Base-by-base conservation (phyloP, 2,329 filamentous ascomycete species). In the Pseudogymnoascus sp. region DNA sequence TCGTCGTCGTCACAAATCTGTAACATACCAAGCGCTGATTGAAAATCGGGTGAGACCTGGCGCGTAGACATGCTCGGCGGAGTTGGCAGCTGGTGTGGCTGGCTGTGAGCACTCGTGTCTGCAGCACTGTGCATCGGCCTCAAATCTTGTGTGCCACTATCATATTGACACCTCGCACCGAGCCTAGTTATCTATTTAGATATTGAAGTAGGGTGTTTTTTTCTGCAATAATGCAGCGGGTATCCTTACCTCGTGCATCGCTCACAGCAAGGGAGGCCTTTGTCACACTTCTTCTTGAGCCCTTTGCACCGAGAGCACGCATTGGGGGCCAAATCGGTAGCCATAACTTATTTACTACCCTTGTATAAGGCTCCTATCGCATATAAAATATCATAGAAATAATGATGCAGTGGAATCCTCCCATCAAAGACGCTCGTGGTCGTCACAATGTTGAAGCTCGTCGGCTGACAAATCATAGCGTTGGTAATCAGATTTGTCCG, bases 281-380 rank as follows among this genome's bases (percentile, higher is more conserved):
- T 66, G 23, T 67, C 66, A 34, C 66, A 67, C 34, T 63, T 66
- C 61, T 67, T 67, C 64, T 67, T 67, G 11, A 63, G 64, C 7
- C 62, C 28, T 53, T 63, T 66, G 53, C 66, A 67, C 40, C 61
- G 61, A 38, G 46, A 18, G 28, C 65, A 66, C 12, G 63, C 65
- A 28, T 60, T 56, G 25, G 50, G 28, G 28, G 50, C 28, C 11
- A 34, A 36, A 56, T 56, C 50, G 4, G 50, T 16, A 16, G 50
- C 50, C 50, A 56, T 56, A 56, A 56, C 6, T 36, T 16, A 34
- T 34, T 18, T 34, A 56, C 10, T 56, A 31, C 28, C 16, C 28
- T 34, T 14, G 16, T n/a, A 56, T 21, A 34, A 56, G 28, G 28
- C 16, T 18, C 11, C 11, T 36, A 56, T 36, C 4, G 25, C 16